Evolutionary conservation across 441 rosid species (phyloP).

Genomic region (Capsella rubella): DNA sequence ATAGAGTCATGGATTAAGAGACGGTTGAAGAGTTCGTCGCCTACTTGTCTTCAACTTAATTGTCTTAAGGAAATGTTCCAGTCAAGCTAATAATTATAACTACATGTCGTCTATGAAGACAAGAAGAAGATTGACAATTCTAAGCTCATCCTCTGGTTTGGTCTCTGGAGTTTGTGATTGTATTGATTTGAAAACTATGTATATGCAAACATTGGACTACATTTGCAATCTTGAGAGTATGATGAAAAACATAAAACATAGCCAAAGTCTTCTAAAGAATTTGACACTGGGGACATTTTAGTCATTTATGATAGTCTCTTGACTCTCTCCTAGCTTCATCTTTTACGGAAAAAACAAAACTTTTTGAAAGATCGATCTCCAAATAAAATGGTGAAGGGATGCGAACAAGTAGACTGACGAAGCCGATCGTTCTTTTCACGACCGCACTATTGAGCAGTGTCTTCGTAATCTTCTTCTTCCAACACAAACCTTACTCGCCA

Average conservation of each 20-base stretch:
- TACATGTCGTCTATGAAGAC: neutral
- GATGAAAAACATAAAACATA: neutral
- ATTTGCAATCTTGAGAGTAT: neutral
- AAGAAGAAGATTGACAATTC: neutral
- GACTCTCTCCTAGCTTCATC: neutral
- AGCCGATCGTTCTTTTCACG: conserved; percentile 47
- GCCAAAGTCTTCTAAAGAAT: too few species aligned
- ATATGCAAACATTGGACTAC: conserved; percentile 1
- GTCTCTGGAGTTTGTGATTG: neutral
- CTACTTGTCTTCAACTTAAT: conserved; percentile 19
- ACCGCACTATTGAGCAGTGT: conserved; percentile 35
- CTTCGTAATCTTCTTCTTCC: conserved; percentile 33
- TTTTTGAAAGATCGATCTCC: conserved; percentile 21
- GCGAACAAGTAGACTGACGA: conserved; percentile 40
- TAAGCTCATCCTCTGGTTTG: neutral
- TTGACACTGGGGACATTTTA: conserved; percentile 5
- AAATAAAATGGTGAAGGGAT: conserved; percentile 44
- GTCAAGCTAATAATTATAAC: neutral
- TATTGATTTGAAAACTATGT: neutral
- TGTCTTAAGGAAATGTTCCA: conserved; percentile 8
- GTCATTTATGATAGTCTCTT: conserved; percentile 10
- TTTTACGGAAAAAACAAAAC: too few species aligned
- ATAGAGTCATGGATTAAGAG: conserved; percentile 75
- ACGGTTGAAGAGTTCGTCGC: conserved; percentile 56
- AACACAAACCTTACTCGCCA: conserved; percentile 37